Conservation (phyloP, 2,329 filamentous ascomycete genomes). For the Ophiostoma perfectum region DNA sequence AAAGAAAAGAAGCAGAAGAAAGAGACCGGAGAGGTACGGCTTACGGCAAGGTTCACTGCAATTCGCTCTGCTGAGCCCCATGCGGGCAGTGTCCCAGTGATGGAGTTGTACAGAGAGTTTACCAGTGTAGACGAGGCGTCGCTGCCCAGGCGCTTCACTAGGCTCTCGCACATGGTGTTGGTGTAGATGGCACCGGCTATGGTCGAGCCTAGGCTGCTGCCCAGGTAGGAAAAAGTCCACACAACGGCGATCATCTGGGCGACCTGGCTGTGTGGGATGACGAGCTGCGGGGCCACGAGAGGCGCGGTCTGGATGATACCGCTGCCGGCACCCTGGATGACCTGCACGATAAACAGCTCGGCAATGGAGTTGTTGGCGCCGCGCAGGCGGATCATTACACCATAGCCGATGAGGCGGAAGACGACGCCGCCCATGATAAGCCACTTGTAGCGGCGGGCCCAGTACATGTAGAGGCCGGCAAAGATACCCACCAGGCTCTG, state of each 20-base stretch:
- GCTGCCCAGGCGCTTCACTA: background rate
- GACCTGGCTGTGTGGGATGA: constrained; percentile 15
- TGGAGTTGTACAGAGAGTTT: constrained; percentile 41
- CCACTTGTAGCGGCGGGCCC: constrained; percentile 42
- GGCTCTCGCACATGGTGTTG: background rate
- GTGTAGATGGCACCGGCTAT: constrained; percentile 17
- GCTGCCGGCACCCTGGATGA: constrained; percentile 43
- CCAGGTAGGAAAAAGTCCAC: constrained; percentile 11
- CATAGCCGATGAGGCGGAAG: constrained; percentile 45
- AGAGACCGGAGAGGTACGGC: too few species aligned
- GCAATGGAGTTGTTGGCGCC: constrained; percentile 39
- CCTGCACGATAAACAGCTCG: constrained; percentile 45
- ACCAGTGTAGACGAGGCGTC: background rate
- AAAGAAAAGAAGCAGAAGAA: too few species aligned
- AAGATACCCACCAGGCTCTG: constrained; percentile 34
- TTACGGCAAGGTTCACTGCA: constrained; percentile 38
- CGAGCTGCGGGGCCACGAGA: constrained; percentile 16
- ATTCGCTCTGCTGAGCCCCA: constrained; percentile 39
- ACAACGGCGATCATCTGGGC: constrained; percentile 16
- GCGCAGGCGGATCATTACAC: constrained; percentile 46
- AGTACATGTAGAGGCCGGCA: constrained; percentile 39
- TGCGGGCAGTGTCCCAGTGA: constrained; percentile 38
- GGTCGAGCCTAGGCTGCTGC: constrained; percentile 13
- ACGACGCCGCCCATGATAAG: constrained; percentile 38
- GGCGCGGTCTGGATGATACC: constrained; percentile 14